Base-by-base conservation (phyloP, 805 yeast genomes). In the Zygoascus ofunaensis region DNA sequence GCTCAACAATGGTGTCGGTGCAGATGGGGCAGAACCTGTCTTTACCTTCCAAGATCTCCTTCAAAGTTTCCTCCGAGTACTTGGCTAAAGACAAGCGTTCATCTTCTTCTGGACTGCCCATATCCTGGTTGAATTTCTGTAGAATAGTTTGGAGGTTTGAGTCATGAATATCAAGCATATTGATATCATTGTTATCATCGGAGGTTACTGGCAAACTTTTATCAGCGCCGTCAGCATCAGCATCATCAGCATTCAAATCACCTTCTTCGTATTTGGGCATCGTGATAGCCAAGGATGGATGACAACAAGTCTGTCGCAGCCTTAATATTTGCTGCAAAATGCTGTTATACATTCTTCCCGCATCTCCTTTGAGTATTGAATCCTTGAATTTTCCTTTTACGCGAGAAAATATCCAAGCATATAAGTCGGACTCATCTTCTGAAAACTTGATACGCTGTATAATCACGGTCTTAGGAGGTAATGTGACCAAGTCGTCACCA, bases 251-350 rank as follows among this genome's bases (percentile, higher is more conserved):
- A 12, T 37, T 47, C 7, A 33, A 37, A 17, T 42, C 50, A 32
- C 46, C 55, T 10, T 39, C 55, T 2, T 34, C 50, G 3, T 48
- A 36, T 3, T 41, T 37, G 17, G 45, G 48, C 5, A 43, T 34
- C 1, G 48, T 64, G 7, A 73, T 71, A 1, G 87, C 73, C 45
- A 89, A 65, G 43, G 76, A 77, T 15, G 82, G 72, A 59, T 90
- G 96, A 56, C 95, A 87, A 59, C 97, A 90, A 0, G 82, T 74
- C 59, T 90, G 97, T 47, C 97, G 71, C 33, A 90, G 68, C 45
- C 97, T 69, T 50, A 90, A 62, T 43, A 90, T 81, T 57, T 85
- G 92, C 2, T 92, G 81, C 52, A 90, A 66, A 52, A 90, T 85
- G 23, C 83, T 78, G 1, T 92, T 77, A 59, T 85, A 90, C 44